Base-by-base conservation (phyloP, 352 stramenopile genomes). In the Phytophthora rubi region DNA sequence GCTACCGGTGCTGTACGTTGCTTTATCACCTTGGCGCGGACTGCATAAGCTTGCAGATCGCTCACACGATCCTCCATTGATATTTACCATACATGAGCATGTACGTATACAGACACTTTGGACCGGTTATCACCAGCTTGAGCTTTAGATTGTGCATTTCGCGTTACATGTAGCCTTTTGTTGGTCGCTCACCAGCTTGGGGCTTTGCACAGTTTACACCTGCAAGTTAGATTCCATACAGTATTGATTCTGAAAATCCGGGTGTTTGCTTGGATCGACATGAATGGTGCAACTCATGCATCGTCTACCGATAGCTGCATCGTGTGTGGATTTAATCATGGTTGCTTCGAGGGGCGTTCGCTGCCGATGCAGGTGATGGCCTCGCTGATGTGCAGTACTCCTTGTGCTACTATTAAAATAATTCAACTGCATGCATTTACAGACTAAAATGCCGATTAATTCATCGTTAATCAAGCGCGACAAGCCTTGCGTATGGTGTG, bases 1-100 rank as follows among this genome's bases (percentile, higher is more conserved):
- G 51, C 60, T 26, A 26, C 23, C 23, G 23, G 23, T 26, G 23
- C 33, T 39, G 33, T 35, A 45, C 39, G 42, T 63, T 69, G 53
- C 53, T 69, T 54, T 59, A 53, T 16, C 21, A 52, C 62, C 42
- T 51, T 12, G 8, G 37, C 54, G 12, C 39, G 39, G 4, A 18
- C 45, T 15, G 26, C 42, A 45, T 15, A 12, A 26, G 33, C 39
- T 59, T 58, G 37, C 59, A n/a, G 33, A 66, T 66, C 65, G 45
- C 45, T 30, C 16, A 15, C 30, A 54, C 51, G 64, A 71, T 71
- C 64, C 44, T 21, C 51, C 12, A 42, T 54, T 48, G 49, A 26
- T 26, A 26, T 26, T 26, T 3, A 26, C 23, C 23, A 26, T 26
- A 26, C 23, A 26, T 26, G 23, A 26, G 2, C 23, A 26, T 26